A percentile compares a stretch with the other conserved stretches of the same genome.
Conservation (phyloP, 2,329 filamentous ascomycete species). For the Cadophora luteo-olivacea region DNA sequence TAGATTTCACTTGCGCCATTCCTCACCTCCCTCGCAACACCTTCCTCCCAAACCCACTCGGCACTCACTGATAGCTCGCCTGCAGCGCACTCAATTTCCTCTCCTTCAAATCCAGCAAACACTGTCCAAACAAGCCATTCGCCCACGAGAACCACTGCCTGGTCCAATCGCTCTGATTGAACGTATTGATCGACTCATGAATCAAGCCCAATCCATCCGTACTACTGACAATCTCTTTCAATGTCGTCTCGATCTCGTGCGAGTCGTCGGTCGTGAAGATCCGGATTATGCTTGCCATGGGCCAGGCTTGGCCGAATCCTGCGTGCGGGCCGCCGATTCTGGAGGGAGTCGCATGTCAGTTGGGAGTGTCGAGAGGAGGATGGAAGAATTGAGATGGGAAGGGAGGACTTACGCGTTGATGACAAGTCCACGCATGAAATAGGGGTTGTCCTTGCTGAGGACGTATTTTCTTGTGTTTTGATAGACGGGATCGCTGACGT, state of each 20-base stretch:
- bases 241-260: slow-evolving; percentile 42
- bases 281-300: slow-evolving; percentile 61
- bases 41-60: not conserved
- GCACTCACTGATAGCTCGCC: slow-evolving; percentile 53
- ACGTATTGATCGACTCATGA: slow-evolving; percentile 55
- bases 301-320: slow-evolving; percentile 62
- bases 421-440: slow-evolving; percentile 61
- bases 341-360: slow-evolving; percentile 40
- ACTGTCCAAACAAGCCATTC: slow-evolving; percentile 87
- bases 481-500: slow-evolving; percentile 68
- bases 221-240: slow-evolving; percentile 40
- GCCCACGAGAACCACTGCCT: slow-evolving; percentile 79
- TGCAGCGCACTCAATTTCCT: slow-evolving; percentile 71
- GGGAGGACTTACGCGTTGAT: slow-evolving; percentile 60
- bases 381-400: not conserved
- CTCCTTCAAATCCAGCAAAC: slow-evolving; percentile 75
- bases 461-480: slow-evolving; percentile 82
- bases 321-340: slow-evolving; percentile 74
- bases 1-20: too few relatives aligned
- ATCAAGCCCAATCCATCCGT: slow-evolving; percentile 50
- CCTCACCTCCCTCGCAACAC: too few relatives aligned
- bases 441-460: slow-evolving; percentile 77
- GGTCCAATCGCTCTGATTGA: slow-evolving; percentile 50
- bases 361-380: slow-evolving; percentile 54
- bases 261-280: slow-evolving; percentile 54